Conservation (phyloP, 2,329 filamentous ascomycete genomes). For the Cladophialophora psammophila region DNA sequence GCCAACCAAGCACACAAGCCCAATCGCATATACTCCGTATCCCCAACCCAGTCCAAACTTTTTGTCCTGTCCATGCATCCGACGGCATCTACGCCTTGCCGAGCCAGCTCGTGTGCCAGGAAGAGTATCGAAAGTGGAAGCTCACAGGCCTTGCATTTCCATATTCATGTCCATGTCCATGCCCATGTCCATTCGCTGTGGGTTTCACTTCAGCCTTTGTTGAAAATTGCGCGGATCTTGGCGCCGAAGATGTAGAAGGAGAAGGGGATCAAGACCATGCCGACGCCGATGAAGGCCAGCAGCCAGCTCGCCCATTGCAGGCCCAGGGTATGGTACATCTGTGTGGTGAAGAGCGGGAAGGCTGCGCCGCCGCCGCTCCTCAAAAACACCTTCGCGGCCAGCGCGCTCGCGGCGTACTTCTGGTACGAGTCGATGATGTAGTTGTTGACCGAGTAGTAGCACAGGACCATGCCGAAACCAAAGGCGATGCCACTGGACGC, state of each 20-base stretch:
- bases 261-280: conserved; percentile 51
- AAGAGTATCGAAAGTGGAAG: too few relatives aligned
- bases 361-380: conserved; percentile 50
- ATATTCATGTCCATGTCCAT: too few relatives aligned
- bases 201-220: conserved; percentile 3
- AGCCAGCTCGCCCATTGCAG: conserved; percentile 52
- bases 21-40: too few relatives aligned
- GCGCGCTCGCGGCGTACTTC: conserved; percentile 49
- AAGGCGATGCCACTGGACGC: conserved; percentile 52
- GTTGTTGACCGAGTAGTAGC: conserved; percentile 49
- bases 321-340: conserved; percentile 49
- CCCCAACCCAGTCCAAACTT: too few relatives aligned
- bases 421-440: conserved; percentile 45
- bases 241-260: conserved; percentile 51
- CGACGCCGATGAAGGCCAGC: conserved; percentile 50
- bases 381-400: conserved; percentile 52
- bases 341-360: conserved; percentile 52
- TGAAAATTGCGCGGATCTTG: conserved; percentile 46
- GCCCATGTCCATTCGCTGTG: too few relatives aligned
- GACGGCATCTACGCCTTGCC: too few relatives aligned
- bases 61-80: too few relatives aligned
- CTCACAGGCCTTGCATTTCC: too few relatives aligned
- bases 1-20: too few relatives aligned
- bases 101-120: too few relatives aligned
- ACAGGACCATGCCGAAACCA: conserved; percentile 59